Conservation (phyloP, 1,139 yeast genomes). For the Protomyces inundatus region DNA sequence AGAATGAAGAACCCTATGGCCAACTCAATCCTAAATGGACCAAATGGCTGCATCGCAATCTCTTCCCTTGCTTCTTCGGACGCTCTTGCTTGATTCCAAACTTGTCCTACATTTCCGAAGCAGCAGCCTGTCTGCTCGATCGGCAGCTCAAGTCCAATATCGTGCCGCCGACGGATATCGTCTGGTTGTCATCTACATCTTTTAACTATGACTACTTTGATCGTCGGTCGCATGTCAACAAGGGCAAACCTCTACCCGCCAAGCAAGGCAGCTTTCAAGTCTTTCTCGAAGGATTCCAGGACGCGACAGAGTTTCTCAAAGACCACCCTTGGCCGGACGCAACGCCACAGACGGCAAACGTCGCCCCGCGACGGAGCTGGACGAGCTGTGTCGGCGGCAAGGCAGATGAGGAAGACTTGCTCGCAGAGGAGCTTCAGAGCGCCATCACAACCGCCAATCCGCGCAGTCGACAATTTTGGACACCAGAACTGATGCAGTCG, state of each 20-base stretch:
- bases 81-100: conserved; percentile 61
- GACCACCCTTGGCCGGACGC: conserved; percentile 53
- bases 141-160: conserved; percentile 53
- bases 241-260: conserved; percentile 40
- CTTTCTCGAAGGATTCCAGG: conserved; percentile 54
- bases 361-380: conserved; percentile 13
- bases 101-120: conserved; percentile 66
- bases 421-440: conserved; percentile 10
- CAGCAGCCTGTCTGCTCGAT: conserved; percentile 65
- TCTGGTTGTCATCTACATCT: conserved; percentile 49
- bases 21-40: conserved; percentile 76
- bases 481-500: conserved; percentile 46
- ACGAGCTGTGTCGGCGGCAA: conserved; percentile 14
- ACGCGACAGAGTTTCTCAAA: conserved; percentile 58
- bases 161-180: conserved; percentile 63
- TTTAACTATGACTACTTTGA: conserved; percentile 57
- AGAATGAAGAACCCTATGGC: conserved; percentile 78
- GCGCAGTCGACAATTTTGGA: conserved; percentile 46
- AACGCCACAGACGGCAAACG: neutral
- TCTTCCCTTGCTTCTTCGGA: conserved; percentile 74
- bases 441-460: conserved; percentile 8
- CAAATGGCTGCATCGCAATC: conserved; percentile 69
- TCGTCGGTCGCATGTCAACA: conserved; percentile 36
- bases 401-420: neutral
- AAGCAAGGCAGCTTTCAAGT: conserved; percentile 67